Evolutionary conservation across 768 basidiomycete genomes (phyloP).

Genomic region (Leccinum subgranulosum): DNA sequence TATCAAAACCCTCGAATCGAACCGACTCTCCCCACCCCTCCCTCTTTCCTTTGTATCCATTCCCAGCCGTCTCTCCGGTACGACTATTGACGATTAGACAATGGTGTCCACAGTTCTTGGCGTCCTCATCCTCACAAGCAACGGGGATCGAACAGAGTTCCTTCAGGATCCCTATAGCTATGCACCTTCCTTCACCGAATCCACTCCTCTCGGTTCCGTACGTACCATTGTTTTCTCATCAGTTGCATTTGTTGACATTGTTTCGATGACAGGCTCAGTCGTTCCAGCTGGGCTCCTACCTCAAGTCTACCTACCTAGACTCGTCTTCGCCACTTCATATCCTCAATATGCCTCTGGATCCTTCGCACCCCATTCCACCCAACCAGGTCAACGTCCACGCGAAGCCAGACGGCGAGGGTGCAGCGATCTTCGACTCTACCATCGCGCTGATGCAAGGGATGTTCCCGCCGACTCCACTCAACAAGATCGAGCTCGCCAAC

Average conservation of each 20-base stretch:
- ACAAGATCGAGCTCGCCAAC: slow-evolving; percentile 74
- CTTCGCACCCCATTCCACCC: slow-evolving; percentile 54
- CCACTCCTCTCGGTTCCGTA: slow-evolving; percentile 77
- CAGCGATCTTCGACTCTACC: slow-evolving; percentile 79
- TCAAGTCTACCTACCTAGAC: slow-evolving; percentile 67
- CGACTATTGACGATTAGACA: slow-evolving; percentile 13
- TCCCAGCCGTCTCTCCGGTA: not conserved
- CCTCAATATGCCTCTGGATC: slow-evolving; percentile 62
- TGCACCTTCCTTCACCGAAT: slow-evolving; percentile 57
- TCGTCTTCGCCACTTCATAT: slow-evolving; percentile 66
- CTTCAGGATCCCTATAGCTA: slow-evolving; percentile 73
- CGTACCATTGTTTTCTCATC: slow-evolving; percentile 13
- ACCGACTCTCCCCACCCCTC: slow-evolving; percentile 10
- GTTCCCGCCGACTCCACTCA: slow-evolving; percentile 70
- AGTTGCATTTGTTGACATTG: slow-evolving; percentile 4
- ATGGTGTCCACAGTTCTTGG: slow-evolving; percentile 51
- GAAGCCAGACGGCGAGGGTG: slow-evolving; percentile 78
- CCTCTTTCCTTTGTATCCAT: slow-evolving; percentile 2
- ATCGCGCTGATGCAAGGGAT: slow-evolving; percentile 81
- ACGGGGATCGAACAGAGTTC: slow-evolving; percentile 68
- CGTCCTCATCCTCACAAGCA: slow-evolving; percentile 73
- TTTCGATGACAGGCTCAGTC: slow-evolving; percentile 55
- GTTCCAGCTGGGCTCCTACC: slow-evolving; percentile 55
- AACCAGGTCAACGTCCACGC: slow-evolving; percentile 70
- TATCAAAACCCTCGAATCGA: slow-evolving; percentile 29